These are phyloP conservation scores for Podila epigama DNA, from an alignment of 192 early-diverging fungal genomes.

Conservation along the genomic window DNA sequence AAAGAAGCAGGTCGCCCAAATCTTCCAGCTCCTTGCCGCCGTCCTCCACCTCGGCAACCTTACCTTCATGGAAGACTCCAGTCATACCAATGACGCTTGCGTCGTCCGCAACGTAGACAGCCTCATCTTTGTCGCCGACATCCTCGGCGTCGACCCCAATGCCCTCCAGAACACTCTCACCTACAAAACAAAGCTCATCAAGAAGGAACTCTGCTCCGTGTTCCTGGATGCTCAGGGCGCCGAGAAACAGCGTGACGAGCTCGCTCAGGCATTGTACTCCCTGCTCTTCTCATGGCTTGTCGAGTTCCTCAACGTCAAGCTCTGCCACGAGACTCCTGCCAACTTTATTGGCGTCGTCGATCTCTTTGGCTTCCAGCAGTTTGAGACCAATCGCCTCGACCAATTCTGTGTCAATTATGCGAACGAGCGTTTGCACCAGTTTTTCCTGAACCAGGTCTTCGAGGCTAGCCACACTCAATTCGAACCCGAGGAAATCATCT, in stretches of 20 bases:
- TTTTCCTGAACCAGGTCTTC: slow-evolving; percentile 74
- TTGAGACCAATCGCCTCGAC: slow-evolving; percentile 64
- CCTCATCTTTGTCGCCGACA: slow-evolving; percentile 79
- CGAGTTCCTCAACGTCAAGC: slow-evolving; percentile 84
- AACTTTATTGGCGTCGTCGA: slow-evolving; percentile 89
- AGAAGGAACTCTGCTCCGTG: slow-evolving; percentile 81
- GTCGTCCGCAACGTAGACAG: slow-evolving; percentile 78
- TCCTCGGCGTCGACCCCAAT: slow-evolving; percentile 79
- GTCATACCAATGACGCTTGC: slow-evolving; percentile 76
- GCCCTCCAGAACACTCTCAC: slow-evolving; percentile 81
- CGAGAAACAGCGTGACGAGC: slow-evolving; percentile 71
- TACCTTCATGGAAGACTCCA: slow-evolving; percentile 72
- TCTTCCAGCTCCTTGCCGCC: slow-evolving; percentile 84
- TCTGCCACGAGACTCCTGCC: slow-evolving; percentile 71
- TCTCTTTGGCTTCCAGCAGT: slow-evolving; percentile 78
- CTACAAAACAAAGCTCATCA: slow-evolving; percentile 82
- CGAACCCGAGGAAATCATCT: slow-evolving; percentile 63
- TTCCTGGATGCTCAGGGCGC: slow-evolving; percentile 82
- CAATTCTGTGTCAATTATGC: slow-evolving; percentile 82
- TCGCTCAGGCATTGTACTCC: slow-evolving; percentile 80
- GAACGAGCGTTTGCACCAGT: slow-evolving; percentile 87
- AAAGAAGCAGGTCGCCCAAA: slow-evolving; percentile 81
- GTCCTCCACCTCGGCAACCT: slow-evolving; percentile 91
- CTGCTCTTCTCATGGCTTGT: slow-evolving; percentile 86
- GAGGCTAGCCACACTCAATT: slow-evolving; percentile 71